Base-by-base conservation (phyloP, 148 eudicot genomes). In the Polygonum maritimum region DNA sequence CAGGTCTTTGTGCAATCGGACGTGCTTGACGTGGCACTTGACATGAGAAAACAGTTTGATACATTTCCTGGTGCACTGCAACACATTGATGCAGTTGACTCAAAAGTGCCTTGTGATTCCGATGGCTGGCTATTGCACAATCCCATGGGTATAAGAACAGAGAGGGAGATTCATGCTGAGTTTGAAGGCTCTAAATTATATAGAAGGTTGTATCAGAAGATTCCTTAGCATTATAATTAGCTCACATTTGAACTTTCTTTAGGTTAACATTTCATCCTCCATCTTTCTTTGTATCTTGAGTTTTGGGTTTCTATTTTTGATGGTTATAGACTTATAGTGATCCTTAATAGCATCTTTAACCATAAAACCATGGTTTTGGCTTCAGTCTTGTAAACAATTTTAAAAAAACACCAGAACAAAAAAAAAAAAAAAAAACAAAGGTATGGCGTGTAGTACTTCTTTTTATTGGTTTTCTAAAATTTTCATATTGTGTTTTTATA, bases 91-190 rank as follows among this genome's bases (percentile, higher is more conserved):
- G 77, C 77, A 4, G 45, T 87, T 18, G 71, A 86, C 74, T 77
- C 82, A 33, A 73, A 58, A 41, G 12, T 80, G 69, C 75, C 35
- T 16, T 92, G 92, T 35, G 91, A 92, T 41, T 12, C 73, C 48
- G 92, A 90, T 45, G 97, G 96, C 65, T 95, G 99, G 99, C 80
- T 90, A 76, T 77, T 87, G 78, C 81, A 79, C 45, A 95, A 87
- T 79, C 97, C 97, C 13, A 86, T 92, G 94, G 96, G 91, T 57
- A 92, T 95, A 80, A 86, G 97, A 78, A 90, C 97, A 0, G 97
- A 95, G 76, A 87, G 99, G 71, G 99, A 95, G 86, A 87, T 95
- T 36, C 92, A 92, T 74, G 97, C 97, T 9, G 94, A 95, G 82
- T 76, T 84, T 49, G 97, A 95, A 88, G 96, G 97, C 65, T 85